A percentile compares a stretch with the other conserved stretches of the same genome.
These are phyloP conservation scores for Halophytophthora polymorphica DNA, from an alignment of 352 stramenopile species.

Conservation along the genomic window DNA sequence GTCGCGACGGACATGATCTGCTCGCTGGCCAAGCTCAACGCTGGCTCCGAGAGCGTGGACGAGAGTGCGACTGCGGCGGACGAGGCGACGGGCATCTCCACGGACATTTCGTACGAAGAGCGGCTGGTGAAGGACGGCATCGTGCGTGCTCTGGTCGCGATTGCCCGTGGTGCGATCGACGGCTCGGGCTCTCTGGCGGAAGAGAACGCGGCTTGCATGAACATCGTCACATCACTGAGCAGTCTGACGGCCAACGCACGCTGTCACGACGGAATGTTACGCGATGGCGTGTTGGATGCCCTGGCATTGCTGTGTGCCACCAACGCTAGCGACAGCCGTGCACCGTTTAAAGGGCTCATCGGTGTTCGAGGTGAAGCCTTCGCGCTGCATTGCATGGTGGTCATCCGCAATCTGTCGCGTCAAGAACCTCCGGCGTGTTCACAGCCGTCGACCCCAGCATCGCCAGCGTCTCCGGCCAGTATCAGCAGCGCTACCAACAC, in stretches of 20 bases:
- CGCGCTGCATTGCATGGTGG: constrained; percentile 56
- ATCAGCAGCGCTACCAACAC: constrained; percentile 3
- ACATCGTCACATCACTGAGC: constrained; percentile 65
- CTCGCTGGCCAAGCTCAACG: constrained; percentile 52
- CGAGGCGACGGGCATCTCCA: neutral
- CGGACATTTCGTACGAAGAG: constrained; percentile 38
- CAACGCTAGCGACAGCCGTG: constrained; percentile 33
- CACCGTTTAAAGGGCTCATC: constrained; percentile 58
- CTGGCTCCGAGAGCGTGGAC: constrained; percentile 5
- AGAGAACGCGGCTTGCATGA: constrained; percentile 43
- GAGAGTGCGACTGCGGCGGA: neutral
- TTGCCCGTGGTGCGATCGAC: constrained; percentile 44
- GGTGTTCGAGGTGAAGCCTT: constrained; percentile 66
- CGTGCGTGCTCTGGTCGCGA: constrained; percentile 54
- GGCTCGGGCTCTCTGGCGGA: constrained; percentile 18
- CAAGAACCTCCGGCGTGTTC: constrained; percentile 19
- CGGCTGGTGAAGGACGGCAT: constrained; percentile 75
- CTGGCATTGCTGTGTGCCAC: constrained; percentile 46
- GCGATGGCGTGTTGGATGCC: constrained; percentile 62
- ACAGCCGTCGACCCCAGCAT: neutral
- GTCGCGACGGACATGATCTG: constrained; percentile 70
- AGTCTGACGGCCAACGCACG: constrained; percentile 53
- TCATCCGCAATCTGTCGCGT: constrained; percentile 65
- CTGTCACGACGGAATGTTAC: constrained; percentile 75
- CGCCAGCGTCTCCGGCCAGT: constrained; percentile 2